Evolutionary conservation across 2,329 filamentous ascomycete species (phyloP).

Genomic region (Hymenoscyphus fructigenus): DNA sequence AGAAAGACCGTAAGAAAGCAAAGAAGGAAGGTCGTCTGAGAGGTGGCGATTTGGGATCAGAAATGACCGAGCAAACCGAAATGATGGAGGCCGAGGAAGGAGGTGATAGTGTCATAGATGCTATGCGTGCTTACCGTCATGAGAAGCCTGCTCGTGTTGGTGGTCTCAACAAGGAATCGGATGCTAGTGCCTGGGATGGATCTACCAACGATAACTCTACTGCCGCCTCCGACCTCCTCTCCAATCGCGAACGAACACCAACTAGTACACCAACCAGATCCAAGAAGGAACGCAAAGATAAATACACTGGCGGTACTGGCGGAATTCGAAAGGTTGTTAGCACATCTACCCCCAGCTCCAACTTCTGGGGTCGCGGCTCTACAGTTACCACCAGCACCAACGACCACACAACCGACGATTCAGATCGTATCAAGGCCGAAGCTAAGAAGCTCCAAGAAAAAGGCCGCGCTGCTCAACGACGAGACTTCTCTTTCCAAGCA

Average conservation of each 20-base stretch:
- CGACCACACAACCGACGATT: constrained; percentile 12
- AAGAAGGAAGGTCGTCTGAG: constrained; percentile 18
- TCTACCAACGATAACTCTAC: constrained; percentile 54
- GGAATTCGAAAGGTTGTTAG: constrained; percentile 36
- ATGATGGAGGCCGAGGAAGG: constrained; percentile 35
- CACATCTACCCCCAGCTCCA: constrained; percentile 11
- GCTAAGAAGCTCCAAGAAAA: constrained; percentile 55
- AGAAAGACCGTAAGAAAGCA: constrained; percentile 27
- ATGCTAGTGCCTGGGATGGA: constrained; percentile 78
- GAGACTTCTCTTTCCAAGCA: constrained; percentile 36
- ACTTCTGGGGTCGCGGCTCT: constrained; percentile 21
- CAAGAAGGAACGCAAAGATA: constrained; percentile 30
- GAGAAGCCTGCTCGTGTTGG: constrained; percentile 86
- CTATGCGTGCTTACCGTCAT: constrained; percentile 79
- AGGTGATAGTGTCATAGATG: constrained; percentile 62
- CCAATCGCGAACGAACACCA: constrained; percentile 56
- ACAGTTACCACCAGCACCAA: constrained; percentile 10
- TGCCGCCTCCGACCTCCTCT: constrained; percentile 51
- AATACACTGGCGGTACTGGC: constrained; percentile 23
- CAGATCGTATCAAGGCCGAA: constrained; percentile 54
- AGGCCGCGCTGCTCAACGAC: constrained; percentile 42
- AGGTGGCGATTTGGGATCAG: constrained; percentile 15
- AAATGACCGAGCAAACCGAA: constrained; percentile 39
- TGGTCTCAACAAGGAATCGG: constrained; percentile 79
- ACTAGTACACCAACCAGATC: constrained; percentile 49